A percentile compares a stretch with the other conserved stretches of the same genome.
Conservation (phyloP, 1,139 yeast species). For the Pneumocystis murina region DNA sequence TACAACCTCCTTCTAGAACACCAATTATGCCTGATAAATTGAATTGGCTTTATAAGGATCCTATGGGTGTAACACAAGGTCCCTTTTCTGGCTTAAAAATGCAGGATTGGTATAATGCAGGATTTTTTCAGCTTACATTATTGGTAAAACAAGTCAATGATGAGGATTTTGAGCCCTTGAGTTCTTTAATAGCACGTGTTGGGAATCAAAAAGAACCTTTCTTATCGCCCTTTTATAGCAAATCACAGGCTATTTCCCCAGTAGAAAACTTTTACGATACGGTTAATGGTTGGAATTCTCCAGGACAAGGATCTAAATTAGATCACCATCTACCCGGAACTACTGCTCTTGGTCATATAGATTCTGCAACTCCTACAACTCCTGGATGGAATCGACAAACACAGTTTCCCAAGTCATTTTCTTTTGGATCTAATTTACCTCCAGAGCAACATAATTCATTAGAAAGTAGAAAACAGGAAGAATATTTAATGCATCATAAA, state of each 20-base stretch:
- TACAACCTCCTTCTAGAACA: slow-evolving; percentile 8
- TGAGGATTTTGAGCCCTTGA: slow-evolving; percentile 21
- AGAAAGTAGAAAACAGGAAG: slow-evolving; percentile 15
- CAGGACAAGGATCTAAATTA: neutral
- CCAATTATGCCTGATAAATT: slow-evolving; percentile 10
- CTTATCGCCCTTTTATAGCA: slow-evolving; percentile 36
- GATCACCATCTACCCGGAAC: slow-evolving; percentile 3
- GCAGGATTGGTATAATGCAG: slow-evolving; percentile 63
- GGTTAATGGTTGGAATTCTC: neutral
- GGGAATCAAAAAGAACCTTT: slow-evolving; percentile 48
- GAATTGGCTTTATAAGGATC: slow-evolving; percentile 58
- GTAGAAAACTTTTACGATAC: slow-evolving; percentile 2
- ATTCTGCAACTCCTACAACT: slow-evolving; percentile 1
- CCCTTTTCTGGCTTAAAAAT: slow-evolving; percentile 61
- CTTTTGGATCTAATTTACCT: slow-evolving; percentile 10
- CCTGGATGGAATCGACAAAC: slow-evolving; percentile 10
- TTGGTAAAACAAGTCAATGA: slow-evolving; percentile 38
- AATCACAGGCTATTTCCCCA: slow-evolving; percentile 1
- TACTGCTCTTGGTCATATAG: slow-evolving; percentile 4
- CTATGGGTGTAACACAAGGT: slow-evolving; percentile 58
- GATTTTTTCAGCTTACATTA: slow-evolving; percentile 45
- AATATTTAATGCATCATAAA: slow-evolving; percentile 13
- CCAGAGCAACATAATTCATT: slow-evolving; percentile 12
- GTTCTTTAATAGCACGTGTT: slow-evolving; percentile 23
- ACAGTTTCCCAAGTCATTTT: slow-evolving; percentile 10